phyloP scores from a whole-genome alignment of 2,329 filamentous ascomycete genomes.

The Dactylellina sp. region DNA sequence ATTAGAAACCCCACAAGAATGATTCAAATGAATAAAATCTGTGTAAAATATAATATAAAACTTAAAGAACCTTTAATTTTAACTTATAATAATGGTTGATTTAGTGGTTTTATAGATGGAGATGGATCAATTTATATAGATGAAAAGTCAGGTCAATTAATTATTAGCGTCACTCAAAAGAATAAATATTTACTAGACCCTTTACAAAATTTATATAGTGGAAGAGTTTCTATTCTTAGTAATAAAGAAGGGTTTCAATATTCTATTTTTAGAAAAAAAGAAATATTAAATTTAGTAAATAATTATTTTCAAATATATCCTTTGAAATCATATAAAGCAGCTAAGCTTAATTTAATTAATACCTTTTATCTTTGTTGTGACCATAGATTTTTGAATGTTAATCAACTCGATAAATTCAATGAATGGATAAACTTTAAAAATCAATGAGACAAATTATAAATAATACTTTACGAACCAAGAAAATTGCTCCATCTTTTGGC shows the following conservation, averaged over 20 bases:
- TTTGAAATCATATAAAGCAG: constrained; percentile 39
- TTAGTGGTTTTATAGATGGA: constrained; percentile 56
- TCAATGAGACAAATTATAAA: constrained; percentile 50
- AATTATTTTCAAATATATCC: constrained; percentile 47
- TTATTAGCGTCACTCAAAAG: constrained; percentile 57
- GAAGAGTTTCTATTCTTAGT: constrained; percentile 52
- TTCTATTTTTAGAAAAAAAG: constrained; percentile 57
- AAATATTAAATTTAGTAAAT: constrained; percentile 54
- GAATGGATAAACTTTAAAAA: constrained; percentile 43
- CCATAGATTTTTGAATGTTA: constrained; percentile 12
- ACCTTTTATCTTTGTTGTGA: constrained; percentile 31
- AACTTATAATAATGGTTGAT: constrained; percentile 56
- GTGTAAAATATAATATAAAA: constrained; percentile 54
- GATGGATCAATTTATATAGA: constrained; percentile 54
- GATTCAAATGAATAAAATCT: constrained; percentile 57
- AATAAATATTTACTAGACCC: constrained; percentile 57
- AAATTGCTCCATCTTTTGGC: too few species aligned
- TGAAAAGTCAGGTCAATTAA: constrained; percentile 45
- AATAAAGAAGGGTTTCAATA: constrained; percentile 55
- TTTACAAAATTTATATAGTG: constrained; percentile 54
- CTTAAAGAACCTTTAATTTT: constrained; percentile 54
- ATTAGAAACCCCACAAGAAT: constrained; percentile 55
- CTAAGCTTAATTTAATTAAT: constrained; percentile 49
- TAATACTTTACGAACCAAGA: too few species aligned
- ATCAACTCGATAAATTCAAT: constrained; percentile 42